Percentiles rank a stretch among this genome's conserved stretches.
phyloP scores from a whole-genome alignment of 441 rosid species.

The Omphalea diandra region DNA sequence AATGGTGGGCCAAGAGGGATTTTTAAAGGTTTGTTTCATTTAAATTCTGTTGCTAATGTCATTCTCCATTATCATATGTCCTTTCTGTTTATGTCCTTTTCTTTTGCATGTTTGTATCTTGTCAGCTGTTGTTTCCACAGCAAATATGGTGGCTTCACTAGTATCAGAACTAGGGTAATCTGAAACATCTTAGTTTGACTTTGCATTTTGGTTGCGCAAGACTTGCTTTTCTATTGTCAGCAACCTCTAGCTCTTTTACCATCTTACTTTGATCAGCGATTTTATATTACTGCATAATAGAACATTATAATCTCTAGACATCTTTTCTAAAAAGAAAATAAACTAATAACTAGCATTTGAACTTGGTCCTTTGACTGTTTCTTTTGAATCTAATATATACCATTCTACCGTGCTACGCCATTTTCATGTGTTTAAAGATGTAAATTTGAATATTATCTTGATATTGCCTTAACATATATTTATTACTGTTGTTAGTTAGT shows the following conservation, averaged over 20 bases:
- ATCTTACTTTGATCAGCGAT: neutral
- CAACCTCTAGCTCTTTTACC: neutral
- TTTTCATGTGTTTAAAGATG: neutral
- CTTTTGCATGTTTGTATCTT: slow-evolving; percentile 6
- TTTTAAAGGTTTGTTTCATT: slow-evolving; percentile 59
- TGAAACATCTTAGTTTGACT: slow-evolving; percentile 15
- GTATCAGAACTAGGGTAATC: slow-evolving; percentile 77
- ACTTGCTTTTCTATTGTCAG: slow-evolving; percentile 1
- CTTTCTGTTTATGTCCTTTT: neutral
- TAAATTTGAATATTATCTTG: neutral
- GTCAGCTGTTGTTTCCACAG: slow-evolving; percentile 79
- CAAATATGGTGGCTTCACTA: slow-evolving; percentile 89
- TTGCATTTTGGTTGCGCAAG: neutral
- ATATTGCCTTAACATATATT: neutral
- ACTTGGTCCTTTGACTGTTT: neutral
- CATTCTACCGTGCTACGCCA: neutral
- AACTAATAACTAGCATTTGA: neutral
- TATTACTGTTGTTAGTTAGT: too few relatives aligned
- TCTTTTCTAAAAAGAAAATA: too few relatives aligned
- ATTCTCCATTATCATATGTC: neutral
- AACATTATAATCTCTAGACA: too few relatives aligned
- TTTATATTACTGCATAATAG: neutral
- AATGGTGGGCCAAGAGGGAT: slow-evolving; percentile 64
- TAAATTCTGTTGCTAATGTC: neutral
- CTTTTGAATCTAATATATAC: neutral